Evolutionary conservation across 345 rosid genomes (phyloP).

Genomic region (Clarkia xantiana): DNA sequence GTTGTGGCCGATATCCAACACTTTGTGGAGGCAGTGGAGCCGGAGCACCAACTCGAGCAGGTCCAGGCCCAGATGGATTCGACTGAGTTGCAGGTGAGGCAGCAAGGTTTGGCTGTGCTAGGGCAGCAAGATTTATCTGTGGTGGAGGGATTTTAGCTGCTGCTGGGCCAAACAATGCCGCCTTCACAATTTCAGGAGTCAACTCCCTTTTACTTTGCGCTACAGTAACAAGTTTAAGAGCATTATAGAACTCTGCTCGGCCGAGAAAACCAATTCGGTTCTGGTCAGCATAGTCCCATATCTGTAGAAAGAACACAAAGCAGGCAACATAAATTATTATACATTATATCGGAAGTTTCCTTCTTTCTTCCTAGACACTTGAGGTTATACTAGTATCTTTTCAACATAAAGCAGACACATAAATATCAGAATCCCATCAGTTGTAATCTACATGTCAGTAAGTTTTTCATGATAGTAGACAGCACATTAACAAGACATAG

Average conservation of each 20-base stretch:
- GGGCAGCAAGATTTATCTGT: slow-evolving; percentile 43
- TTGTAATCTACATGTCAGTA: too few species aligned
- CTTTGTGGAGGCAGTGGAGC: slow-evolving; percentile 29
- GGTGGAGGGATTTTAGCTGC: slow-evolving; percentile 94
- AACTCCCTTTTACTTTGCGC: slow-evolving; percentile 85
- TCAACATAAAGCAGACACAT: too few species aligned
- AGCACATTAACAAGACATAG: too few species aligned
- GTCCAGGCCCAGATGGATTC: slow-evolving; percentile 21
- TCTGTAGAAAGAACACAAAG: slow-evolving; percentile 28
- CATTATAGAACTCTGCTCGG: slow-evolving; percentile 84
- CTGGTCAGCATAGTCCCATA: slow-evolving; percentile 79
- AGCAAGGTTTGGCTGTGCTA: slow-evolving; percentile 11
- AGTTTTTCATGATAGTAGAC: too few species aligned
- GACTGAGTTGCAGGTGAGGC: slow-evolving; percentile 50
- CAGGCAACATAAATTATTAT: not conserved
- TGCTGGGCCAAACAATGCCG: slow-evolving; percentile 75
- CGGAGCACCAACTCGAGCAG: slow-evolving; percentile 32
- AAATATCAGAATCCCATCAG: too few species aligned
- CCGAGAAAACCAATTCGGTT: slow-evolving; percentile 71
- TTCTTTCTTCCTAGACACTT: too few species aligned
- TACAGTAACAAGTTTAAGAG: slow-evolving; percentile 83
- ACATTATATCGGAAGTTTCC: too few species aligned
- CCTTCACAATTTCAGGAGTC: slow-evolving; percentile 81
- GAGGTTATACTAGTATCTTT: too few species aligned
- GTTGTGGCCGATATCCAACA: slow-evolving; percentile 21